A percentile compares a stretch with the other conserved stretches of the same genome.
phyloP scores from a whole-genome alignment of 2,329 filamentous ascomycete species.

The Graphilbum fragrans region DNA sequence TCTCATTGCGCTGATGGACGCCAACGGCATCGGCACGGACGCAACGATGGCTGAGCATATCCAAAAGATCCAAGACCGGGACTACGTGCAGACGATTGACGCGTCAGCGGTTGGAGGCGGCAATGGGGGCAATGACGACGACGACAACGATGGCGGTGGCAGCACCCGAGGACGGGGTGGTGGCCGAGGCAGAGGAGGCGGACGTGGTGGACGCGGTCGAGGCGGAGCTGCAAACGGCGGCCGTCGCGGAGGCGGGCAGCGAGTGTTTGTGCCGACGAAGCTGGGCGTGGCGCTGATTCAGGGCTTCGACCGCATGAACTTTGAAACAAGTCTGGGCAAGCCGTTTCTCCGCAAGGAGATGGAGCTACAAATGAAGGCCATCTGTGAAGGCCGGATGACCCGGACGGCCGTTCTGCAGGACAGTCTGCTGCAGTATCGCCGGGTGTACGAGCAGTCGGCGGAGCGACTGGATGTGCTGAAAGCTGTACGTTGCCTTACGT shows the following conservation, averaged over 20 bases:
- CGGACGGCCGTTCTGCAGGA: slow-evolving; percentile 66
- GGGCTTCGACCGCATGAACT: slow-evolving; percentile 88
- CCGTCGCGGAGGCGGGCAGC: slow-evolving; percentile 44
- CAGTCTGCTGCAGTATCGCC: slow-evolving; percentile 75
- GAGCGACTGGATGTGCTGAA: slow-evolving; percentile 59
- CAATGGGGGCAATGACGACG: slow-evolving; percentile 25
- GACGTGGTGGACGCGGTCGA: slow-evolving; percentile 21
- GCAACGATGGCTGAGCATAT: slow-evolving; percentile 99
- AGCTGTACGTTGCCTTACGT: slow-evolving; percentile 34
- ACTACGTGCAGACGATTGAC: slow-evolving; percentile 62
- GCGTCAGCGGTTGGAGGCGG: slow-evolving; percentile 11
- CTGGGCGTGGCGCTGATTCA: slow-evolving; percentile 85
- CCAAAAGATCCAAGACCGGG: slow-evolving; percentile 79
- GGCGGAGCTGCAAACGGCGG: slow-evolving; percentile 27
- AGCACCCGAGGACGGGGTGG: slow-evolving; percentile 33
- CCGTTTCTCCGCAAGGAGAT: slow-evolving; percentile 96
- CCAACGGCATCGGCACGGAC: slow-evolving; percentile 95
- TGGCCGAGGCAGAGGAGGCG: slow-evolving; percentile 24
- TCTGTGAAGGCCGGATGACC: slow-evolving; percentile 76
- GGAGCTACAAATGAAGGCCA: slow-evolving; percentile 93
- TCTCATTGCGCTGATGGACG: slow-evolving; percentile 92
- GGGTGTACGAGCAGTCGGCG: slow-evolving; percentile 72
- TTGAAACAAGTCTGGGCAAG: slow-evolving; percentile 86
- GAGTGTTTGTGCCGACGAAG: slow-evolving; percentile 86
- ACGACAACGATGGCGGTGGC: slow-evolving; percentile 25